Evolutionary conservation across 306 rosid species (phyloP).

Genomic region (Begonia masoniana): DNA sequence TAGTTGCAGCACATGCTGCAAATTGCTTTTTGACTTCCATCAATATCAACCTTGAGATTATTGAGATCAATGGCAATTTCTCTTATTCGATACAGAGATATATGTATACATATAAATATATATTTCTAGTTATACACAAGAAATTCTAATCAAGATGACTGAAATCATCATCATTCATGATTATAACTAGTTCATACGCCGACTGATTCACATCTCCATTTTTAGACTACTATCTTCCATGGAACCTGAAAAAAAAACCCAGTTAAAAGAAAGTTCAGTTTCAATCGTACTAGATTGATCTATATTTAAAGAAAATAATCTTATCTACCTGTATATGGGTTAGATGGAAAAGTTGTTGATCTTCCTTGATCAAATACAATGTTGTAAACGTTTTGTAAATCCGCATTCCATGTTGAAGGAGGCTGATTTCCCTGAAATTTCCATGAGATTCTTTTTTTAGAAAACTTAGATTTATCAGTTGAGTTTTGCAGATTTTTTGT

Average conservation of each 20-base stretch:
- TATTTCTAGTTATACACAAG: constrained; percentile 37
- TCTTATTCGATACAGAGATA: constrained; percentile 38
- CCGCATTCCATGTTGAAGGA: not conserved
- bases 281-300: not conserved
- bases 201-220: constrained; percentile 51
- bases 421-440: not conserved
- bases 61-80: constrained; percentile 16
- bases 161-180: no score
- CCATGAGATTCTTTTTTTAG: no score
- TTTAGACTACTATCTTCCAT: constrained; percentile 46
- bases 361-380: not conserved
- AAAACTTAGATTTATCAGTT: no score
- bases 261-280: not conserved
- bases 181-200: no score
- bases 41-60: not conserved
- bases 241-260: constrained; percentile 28
- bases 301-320: not conserved
- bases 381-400: not conserved
- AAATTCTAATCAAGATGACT: no score
- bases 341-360: not conserved
- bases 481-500: no score
- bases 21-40: no score
- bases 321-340: constrained; percentile 5
- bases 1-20: no score
- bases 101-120: constrained; percentile 47